Evolutionary conservation across 345 rosid species (phyloP), one percentile per base, ranked within the genome.

Genomic region (Hibiscus syriacus): DNA sequence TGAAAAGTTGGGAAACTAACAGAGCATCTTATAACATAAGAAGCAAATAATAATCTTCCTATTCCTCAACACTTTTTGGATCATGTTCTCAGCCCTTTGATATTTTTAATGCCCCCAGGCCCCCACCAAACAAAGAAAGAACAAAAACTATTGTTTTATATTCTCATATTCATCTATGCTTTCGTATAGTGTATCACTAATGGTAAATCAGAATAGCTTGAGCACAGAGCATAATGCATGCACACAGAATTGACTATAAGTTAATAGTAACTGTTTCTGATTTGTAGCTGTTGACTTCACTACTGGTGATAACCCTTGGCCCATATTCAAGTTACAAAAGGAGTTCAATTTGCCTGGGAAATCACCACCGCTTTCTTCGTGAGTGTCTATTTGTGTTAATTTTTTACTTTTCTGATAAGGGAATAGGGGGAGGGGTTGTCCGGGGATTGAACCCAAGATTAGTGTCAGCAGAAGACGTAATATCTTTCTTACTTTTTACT

Each of bases 331-430:
- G 73, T 63, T 93, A 78, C 97, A 93, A 72, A 90, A 83, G 84
- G 76, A 84, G 83, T 93, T 81, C 78, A 93, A 93, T 82, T 81
- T 89, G 71, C 96, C 92, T 61, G 96, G 97, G 79, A 93, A 79
- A 77, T 90, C 97, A 45, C 98, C 98, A 56, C 92, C 98, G 34
- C 93, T 93, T 74, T 87, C 88, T 59, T 78, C 97, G 98, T 88
- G 77, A 72, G 90, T 78, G 68, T 75, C 67, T 38, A 22, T 17
- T 58, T 11, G 3, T 32, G 36, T 32, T 32, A 5, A 5, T 0
- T 34, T 34, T 34, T 0, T 34, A 6, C 7, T 0, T 34, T 34
- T 34, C 7, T 34, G 38, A 34, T 34, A 34, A 34, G 38, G n/a
- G n/a, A n/a, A n/a, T n/a, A n/a, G n/a, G 10, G 38, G 38, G 7